Evolutionary conservation across 169 alveolate genomes (phyloP).

Genomic region (Cyclospora cayetanensis): DNA sequence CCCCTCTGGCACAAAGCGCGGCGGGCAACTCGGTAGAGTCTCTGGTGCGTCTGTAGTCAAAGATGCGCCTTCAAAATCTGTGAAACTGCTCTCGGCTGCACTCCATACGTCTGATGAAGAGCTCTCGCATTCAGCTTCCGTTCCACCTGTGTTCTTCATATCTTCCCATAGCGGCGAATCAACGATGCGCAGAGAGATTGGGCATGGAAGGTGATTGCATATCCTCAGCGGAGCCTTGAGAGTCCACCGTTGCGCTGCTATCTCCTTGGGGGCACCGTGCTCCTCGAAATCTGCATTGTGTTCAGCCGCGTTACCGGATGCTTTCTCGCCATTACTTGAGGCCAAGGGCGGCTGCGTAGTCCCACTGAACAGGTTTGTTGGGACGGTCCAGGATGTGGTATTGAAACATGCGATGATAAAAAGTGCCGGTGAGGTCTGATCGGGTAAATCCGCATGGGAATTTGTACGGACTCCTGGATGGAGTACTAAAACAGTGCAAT

Average conservation of each 20-base stretch:
- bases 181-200: background rate
- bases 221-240: constrained; percentile 4
- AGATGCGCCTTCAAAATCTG: too few species aligned
- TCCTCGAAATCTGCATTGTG: background rate
- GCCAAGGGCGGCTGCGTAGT: background rate
- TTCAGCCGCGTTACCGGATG: background rate
- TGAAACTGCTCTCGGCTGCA: background rate
- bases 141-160: background rate
- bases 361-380: background rate
- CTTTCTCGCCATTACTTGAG: background rate
- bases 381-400: background rate
- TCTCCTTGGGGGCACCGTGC: background rate
- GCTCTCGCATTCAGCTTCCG: background rate
- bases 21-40: too few species aligned
- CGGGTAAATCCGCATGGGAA: background rate
- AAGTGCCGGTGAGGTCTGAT: background rate
- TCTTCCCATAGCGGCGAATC: background rate
- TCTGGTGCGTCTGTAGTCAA: too few species aligned
- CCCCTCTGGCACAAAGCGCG: background rate
- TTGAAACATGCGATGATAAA: background rate
- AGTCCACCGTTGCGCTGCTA: background rate
- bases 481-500: background rate
- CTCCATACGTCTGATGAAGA: background rate
- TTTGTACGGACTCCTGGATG: background rate
- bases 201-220: background rate